Conservation (phyloP, 2,329 filamentous ascomycete genomes). For the Daldinia eschscholtzii region DNA sequence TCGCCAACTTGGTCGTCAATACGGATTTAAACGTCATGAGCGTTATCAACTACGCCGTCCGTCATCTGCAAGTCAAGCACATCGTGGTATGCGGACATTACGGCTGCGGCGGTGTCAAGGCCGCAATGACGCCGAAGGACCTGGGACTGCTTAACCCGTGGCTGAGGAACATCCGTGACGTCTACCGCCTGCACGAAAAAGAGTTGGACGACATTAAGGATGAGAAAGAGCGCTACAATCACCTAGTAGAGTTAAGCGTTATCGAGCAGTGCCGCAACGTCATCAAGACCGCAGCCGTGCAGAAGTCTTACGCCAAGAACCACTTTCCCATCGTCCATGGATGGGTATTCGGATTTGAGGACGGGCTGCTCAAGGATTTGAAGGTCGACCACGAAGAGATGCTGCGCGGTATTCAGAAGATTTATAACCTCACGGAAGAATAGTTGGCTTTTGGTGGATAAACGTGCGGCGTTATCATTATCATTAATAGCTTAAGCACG, state of each 20-base stretch:
- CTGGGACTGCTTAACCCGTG: conserved; percentile 79
- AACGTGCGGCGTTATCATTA: conserved; percentile 1
- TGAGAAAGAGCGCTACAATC: conserved; percentile 72
- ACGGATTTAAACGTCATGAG: conserved; percentile 83
- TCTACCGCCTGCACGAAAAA: conserved; percentile 77
- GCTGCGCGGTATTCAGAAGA: conserved; percentile 71
- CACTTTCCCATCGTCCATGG: conserved; percentile 78
- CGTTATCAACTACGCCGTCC: conserved; percentile 89
- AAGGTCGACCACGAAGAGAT: conserved; percentile 71
- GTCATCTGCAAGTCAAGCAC: conserved; percentile 83
- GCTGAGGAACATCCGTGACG: conserved; percentile 80
- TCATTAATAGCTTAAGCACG: conserved; percentile 5
- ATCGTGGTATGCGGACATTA: conserved; percentile 85
- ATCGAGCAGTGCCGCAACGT: conserved; percentile 81
- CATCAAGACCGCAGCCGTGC: conserved; percentile 83
- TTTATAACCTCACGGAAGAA: conserved; percentile 66
- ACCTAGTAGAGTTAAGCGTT: conserved; percentile 87
- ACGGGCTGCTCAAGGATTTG: conserved; percentile 75
- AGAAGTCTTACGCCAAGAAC: conserved; percentile 75
- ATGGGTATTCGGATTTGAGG: conserved; percentile 78
- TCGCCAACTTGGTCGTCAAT: conserved; percentile 87
- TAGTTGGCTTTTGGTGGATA: conserved; percentile 6
- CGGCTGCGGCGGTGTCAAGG: conserved; percentile 81
- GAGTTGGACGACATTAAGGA: conserved; percentile 75
- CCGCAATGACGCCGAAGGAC: conserved; percentile 78